Evolutionary conservation across 306 rosid genomes (phyloP).

Genomic region (Ochetophila trinervis): DNA sequence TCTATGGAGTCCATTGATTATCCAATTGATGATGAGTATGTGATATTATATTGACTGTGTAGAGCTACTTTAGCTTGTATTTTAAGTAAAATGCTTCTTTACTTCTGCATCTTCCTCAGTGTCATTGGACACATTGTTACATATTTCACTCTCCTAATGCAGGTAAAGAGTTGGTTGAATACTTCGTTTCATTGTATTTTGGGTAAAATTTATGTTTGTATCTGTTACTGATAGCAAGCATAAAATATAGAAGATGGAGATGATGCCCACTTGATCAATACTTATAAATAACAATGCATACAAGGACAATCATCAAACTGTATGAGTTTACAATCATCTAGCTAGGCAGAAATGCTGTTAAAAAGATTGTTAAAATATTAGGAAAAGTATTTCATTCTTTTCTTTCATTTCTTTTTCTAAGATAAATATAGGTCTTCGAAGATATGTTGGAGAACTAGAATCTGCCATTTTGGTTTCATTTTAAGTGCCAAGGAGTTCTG

Average conservation of each 20-base stretch:
- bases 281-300: too few species aligned
- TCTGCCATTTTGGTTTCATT: too few species aligned
- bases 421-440: too few species aligned
- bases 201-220: not conserved
- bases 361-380: too few species aligned
- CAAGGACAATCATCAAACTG: too few species aligned
- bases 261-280: not conserved
- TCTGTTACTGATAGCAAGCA: not conserved
- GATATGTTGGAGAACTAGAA: too few species aligned
- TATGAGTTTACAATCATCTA: too few species aligned
- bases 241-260: not conserved
- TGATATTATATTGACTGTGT: slow-evolving; percentile 29
- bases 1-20: slow-evolving; percentile 82
- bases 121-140: not conserved
- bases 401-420: too few species aligned
- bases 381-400: too few species aligned
- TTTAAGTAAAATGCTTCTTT: not conserved
- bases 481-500: too few species aligned
- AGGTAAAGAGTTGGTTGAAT: not conserved
- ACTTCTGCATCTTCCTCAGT: slow-evolving; percentile 17
- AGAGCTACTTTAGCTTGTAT: slow-evolving; percentile 13
- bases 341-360: too few species aligned
- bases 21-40: slow-evolving; percentile 72
- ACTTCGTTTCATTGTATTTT: not conserved
- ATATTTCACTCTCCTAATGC: not conserved